Conservation (phyloP, 2,329 filamentous ascomycete genomes). For the Paecilomyces fulvus region DNA sequence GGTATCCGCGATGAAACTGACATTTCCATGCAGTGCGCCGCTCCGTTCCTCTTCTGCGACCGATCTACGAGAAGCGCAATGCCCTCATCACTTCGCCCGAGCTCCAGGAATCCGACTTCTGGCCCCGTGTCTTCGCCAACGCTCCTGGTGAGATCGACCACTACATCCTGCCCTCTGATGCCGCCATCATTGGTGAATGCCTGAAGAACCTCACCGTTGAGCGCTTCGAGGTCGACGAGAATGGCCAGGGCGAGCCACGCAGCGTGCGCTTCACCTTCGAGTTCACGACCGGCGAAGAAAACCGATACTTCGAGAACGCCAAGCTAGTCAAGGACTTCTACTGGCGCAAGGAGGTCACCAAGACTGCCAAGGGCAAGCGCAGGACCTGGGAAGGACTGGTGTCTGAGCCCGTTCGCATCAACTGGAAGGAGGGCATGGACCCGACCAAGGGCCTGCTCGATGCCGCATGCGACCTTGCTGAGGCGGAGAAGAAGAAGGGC, state of each 20-base stretch:
- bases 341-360: constrained; percentile 56
- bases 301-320: constrained; percentile 72
- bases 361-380: constrained; percentile 32
- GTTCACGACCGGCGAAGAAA: constrained; percentile 54
- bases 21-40: constrained; percentile 53
- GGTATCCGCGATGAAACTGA: constrained; percentile 1
- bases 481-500: constrained; percentile 51
- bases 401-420: constrained; percentile 78
- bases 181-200: constrained; percentile 55
- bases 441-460: constrained; percentile 71
- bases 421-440: constrained; percentile 82
- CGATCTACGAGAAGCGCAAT: constrained; percentile 69
- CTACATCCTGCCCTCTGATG: constrained; percentile 75
- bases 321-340: constrained; percentile 87
- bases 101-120: constrained; percentile 61
- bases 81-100: constrained; percentile 60
- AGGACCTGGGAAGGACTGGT: constrained; percentile 67
- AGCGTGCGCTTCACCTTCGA: constrained; percentile 69
- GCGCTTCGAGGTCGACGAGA: constrained; percentile 63
- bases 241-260: constrained; percentile 64
- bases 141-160: constrained; percentile 78
- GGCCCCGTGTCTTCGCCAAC: constrained; percentile 87
- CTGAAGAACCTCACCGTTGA: constrained; percentile 64
- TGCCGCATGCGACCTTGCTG: constrained; percentile 60
- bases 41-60: constrained; percentile 58